phyloP scores from a whole-genome alignment of 2,329 filamentous ascomycete species.

The Fusarium pseudocircinatum region DNA sequence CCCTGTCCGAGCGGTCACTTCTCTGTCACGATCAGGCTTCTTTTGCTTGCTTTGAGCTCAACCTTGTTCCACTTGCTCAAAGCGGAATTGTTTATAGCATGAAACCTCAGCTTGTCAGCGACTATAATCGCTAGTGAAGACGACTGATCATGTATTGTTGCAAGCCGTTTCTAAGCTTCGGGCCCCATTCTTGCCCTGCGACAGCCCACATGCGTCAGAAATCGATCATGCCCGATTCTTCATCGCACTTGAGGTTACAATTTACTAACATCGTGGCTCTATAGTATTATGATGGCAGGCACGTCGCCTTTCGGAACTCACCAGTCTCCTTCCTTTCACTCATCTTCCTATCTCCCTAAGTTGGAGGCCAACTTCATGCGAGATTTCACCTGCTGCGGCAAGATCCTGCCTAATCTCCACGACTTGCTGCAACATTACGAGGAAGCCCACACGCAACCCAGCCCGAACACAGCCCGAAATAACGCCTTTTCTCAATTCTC shows the following conservation, averaged over 20 bases:
- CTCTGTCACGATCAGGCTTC: not conserved
- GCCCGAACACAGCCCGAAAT: conserved; percentile 54
- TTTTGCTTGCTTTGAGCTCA: not conserved
- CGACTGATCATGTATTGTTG: conserved; percentile 26
- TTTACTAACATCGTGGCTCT: conserved; percentile 38
- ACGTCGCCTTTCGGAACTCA: conserved; percentile 87
- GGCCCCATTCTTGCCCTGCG: conserved; percentile 28
- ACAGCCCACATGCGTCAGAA: conserved; percentile 20
- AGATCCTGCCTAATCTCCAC: conserved; percentile 89
- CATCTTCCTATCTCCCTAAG: conserved; percentile 94
- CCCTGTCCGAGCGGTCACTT: not conserved
- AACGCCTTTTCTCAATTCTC: conserved; percentile 54
- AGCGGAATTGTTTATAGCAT: not conserved
- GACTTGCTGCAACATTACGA: conserved; percentile 97
- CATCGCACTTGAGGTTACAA: conserved; percentile 2
- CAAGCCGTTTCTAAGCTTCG: conserved; percentile 38
- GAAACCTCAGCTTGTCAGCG: not conserved
- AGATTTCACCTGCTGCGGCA: conserved; percentile 94
- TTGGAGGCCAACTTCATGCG: conserved; percentile 98
- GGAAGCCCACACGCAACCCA: conserved; percentile 84
- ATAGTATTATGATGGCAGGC: conserved; percentile 92
- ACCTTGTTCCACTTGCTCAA: not conserved
- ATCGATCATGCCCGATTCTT: conserved; percentile 15
- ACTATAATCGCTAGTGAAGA: conserved; percentile 1
- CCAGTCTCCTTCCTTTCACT: conserved; percentile 95